Evolutionary conservation across 192 early-diverging fungal genomes (phyloP), one percentile per base, ranked within the genome.

Genomic region (Tieghemiomyces parasiticus): DNA sequence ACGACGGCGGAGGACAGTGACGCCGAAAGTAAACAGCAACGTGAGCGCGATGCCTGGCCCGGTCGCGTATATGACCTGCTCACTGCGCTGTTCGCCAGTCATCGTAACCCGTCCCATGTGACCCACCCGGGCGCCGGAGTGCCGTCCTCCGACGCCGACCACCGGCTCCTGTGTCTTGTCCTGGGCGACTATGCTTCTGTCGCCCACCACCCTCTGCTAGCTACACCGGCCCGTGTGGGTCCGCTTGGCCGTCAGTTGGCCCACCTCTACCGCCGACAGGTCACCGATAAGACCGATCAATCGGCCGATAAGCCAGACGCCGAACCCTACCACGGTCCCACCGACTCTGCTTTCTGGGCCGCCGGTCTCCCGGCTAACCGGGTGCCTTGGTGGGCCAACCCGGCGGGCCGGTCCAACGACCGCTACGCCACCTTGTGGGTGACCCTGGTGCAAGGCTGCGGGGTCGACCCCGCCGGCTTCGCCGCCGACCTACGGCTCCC

Each of bases 331-430:
- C 29, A 19, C 24, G 54, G 32, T 33, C 54, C 54, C 13, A 16
- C 9, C 6, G 4, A 3, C 34, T 30, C 54, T 13, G 13, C 54
- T 29, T 56, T n/a, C 29, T 56, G 54, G 54, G 31, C 29, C 34
- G 20, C 30, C 32, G 31, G 16, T 14, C 9, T 33, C 1, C 20
- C 29, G 31, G 54, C 16, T 2, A 13, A 34, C 19, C 9, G 16
- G 9, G 30, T 31, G 1, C 54, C 54, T 4, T 56, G 54, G 54
- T 56, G 54, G 54, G 28, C 54, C 2, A 56, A 34, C 24, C 54
- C 54, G 9, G 4, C 19, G 26, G 33, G 20, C 34, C 30, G 29
- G 31, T 0, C 9, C 6, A 9, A 20, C 4, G 54, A 19, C 16
- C 54, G 54, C 13, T 56, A n/a, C 54, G 20, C 30, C 54, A 24